Evolutionary conservation across 2,329 filamentous ascomycete species (phyloP), one percentile per base, ranked within the genome.

Genomic region (Diplocarpon rosae): DNA sequence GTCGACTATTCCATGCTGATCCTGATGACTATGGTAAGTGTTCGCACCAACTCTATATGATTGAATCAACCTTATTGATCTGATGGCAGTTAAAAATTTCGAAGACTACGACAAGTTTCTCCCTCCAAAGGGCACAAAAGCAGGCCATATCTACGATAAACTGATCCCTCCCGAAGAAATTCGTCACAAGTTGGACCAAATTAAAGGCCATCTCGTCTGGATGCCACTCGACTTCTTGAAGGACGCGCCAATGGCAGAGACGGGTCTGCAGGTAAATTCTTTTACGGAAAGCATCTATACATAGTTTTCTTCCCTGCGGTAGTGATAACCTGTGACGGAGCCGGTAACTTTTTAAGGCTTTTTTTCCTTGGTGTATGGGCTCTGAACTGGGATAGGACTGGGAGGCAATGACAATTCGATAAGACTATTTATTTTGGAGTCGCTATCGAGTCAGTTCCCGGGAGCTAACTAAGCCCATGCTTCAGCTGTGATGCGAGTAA

Each of bases 171-270:
- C 79, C 0, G 70, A 80, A 17, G 81, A 93, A 44, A 78, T 92
- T 6, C 74, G 85, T 13, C 63, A 72, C 52, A 87, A 90, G 63
- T 68, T 96, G 39, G 80, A 87, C 56, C 72, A 82, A 59, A 78
- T 96, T 54, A 81, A 79, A 66, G 90, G 90, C 0, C 90, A 96
- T 67, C 64, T 96, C 33, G 90, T 96, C 6, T 93, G 86, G 85
- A 90, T 95, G 80, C 88, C 88, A n/a, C 63, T 96, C 57, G 77
- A 88, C 37, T 96, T 95, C 61, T 65, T 96, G 59, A 72, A 76
- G 56, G 80, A 94, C 52, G 87, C 81, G 0, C 74, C 85, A 56
- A 93, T 96, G 88, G 89, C 89, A 0, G 89, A 95, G 67, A 77
- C 75, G 57, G 89, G 90, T 0, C 59, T 96, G 63, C 81, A 88